Percentiles rank a stretch among this genome's conserved stretches.
Conservation (phyloP, 345 rosid genomes). For the Populus ilicifolia region DNA sequence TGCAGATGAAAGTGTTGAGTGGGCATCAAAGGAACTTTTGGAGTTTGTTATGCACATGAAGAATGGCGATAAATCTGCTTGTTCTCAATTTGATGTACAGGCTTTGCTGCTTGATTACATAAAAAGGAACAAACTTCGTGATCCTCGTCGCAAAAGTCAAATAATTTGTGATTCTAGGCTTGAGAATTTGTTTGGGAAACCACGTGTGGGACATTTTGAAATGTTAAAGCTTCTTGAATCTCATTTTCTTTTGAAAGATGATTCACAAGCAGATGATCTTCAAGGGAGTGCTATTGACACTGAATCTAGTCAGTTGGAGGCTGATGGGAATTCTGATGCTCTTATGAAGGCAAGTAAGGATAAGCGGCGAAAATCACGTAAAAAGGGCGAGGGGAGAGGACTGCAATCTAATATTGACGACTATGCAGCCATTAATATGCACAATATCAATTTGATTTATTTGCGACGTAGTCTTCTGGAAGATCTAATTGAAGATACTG, state of each 20-base stretch:
- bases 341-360: conserved; percentile 56
- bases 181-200: conserved; percentile 82
- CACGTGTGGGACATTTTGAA: conserved; percentile 97
- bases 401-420: conserved; percentile 82
- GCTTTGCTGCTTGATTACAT: conserved; percentile 82
- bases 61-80: conserved; percentile 71
- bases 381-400: conserved; percentile 68
- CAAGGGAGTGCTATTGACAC: conserved; percentile 64
- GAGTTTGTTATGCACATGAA: conserved; percentile 91
- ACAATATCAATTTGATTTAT: conserved; percentile 82
- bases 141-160: conserved; percentile 92
- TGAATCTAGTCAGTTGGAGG: conserved; percentile 62
- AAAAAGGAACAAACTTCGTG: conserved; percentile 86
- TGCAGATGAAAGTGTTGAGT: conserved; percentile 45
- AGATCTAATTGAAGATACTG: conserved; percentile 71
- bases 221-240: conserved; percentile 96
- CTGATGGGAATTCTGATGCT: conserved; percentile 64
- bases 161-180: conserved; percentile 91
- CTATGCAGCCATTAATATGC: conserved; percentile 88
- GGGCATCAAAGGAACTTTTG: conserved; percentile 97
- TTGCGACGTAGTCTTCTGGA: conserved; percentile 85
- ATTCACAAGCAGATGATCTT: conserved; percentile 60
- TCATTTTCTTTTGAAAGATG: conserved; percentile 78
- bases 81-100: conserved; percentile 80
- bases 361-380: conserved; percentile 70